A percentile compares a stretch with the other conserved stretches of the same genome.
Evolutionary conservation across 148 eudicot genomes (phyloP).

Genomic region (Chenopodium formosanum): DNA sequence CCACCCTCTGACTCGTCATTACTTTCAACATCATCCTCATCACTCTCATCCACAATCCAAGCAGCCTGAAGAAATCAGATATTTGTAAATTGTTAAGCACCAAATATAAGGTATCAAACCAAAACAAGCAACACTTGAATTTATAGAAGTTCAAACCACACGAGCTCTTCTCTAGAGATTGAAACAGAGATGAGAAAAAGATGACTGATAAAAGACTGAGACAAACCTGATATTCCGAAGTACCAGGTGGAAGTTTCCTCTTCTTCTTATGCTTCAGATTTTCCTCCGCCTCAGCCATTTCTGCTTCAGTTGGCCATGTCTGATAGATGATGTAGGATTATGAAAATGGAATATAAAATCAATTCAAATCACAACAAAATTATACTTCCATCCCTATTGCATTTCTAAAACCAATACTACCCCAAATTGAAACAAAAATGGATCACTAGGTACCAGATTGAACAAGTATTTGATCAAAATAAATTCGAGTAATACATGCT

Average conservation of each 20-base stretch:
- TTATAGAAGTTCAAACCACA: background rate
- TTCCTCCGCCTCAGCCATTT: slow-evolving; percentile 91
- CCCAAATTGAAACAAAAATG: too few relatives aligned
- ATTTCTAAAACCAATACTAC: too few relatives aligned
- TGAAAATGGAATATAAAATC: background rate
- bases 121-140: background rate
- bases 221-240: slow-evolving; percentile 93
- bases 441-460: background rate
- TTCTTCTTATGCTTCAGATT: slow-evolving; percentile 57
- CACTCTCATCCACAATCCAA: slow-evolving; percentile 86
- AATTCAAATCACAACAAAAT: background rate
- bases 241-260: slow-evolving; percentile 65
- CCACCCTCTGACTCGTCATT: slow-evolving; percentile 58
- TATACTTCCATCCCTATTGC: background rate
- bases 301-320: slow-evolving; percentile 99
- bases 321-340: slow-evolving; percentile 30
- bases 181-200: background rate
- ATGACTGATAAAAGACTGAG: background rate
- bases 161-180: background rate
- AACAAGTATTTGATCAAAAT: background rate
- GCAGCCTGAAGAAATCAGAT: slow-evolving; percentile 63
- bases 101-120: background rate
- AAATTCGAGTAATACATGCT: background rate
- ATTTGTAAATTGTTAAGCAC: background rate
- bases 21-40: slow-evolving; percentile 55